Evolutionary conservation across 2,329 filamentous ascomycete genomes (phyloP), one percentile per base, ranked within the genome.

Genomic region (Piedraia hortae): DNA sequence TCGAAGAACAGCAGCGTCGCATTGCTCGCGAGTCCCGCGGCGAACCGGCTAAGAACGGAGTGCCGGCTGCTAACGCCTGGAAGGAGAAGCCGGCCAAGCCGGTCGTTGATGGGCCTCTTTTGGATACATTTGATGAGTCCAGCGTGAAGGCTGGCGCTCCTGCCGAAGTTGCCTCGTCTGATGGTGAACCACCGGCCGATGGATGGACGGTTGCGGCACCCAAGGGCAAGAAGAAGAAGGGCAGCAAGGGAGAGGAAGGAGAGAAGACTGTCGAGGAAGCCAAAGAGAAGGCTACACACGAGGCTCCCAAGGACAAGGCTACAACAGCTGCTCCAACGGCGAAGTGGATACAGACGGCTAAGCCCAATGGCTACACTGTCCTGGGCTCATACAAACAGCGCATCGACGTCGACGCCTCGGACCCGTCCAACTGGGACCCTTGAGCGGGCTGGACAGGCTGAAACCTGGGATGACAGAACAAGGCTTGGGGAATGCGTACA

Each of bases 1-100:
- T 73, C 28, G 54, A 74, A 36, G 78, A 91, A 52, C 68, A 71
- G 43, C 80, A 90, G 52, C 64, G 77, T 31, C 71, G 78, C 30
- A 58, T 60, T 28, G 78, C 78, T 25, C 66, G 82, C 32, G 62
- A 78, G 41, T 63, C 74, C 21, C 77, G 88, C 44, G 78, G 78
- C 28, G 64, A 73, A 33, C 56, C 74, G 19, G 72, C 75, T 24
- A 77, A 75, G 54, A 80, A 85, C 34, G 78, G 80, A 29, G 42
- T 51, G 24, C 51, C 53, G n/a, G 36, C 48, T 17, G 45, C 43
- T 20, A 66, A 57, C 41, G 53, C 54, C 12, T 68, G 62, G 62
- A 46, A 45, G 21, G 29, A 41, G 7, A 29, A 23, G 21, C 10
- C 28, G n/a, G 11, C 20, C 4, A 12, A 34, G 21, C 28, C 36